Base-by-base conservation (phyloP, 768 basidiomycete species). In the Dioszegia aurantiaca region DNA sequence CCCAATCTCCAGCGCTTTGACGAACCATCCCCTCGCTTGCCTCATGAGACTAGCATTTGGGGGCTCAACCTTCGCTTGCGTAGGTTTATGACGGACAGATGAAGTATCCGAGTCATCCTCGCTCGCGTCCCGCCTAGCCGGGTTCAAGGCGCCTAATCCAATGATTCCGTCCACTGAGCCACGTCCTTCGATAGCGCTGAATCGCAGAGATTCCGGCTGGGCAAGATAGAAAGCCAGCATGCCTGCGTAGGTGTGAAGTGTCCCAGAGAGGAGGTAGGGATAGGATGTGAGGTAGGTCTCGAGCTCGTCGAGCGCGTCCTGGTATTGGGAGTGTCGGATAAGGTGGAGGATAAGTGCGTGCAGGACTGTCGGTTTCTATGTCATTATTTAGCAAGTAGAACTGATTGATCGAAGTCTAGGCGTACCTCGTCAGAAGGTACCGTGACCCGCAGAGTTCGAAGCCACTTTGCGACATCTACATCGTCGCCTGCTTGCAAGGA, bases 221-320 rank as follows among this genome's bases (percentile, higher is more conserved):
- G 78, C 74, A 26, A 78, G 62, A 48, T 73, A 79, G 59, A 91
- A 78, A 26, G 81, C 83, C 12, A 89, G 78, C 52, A 93, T 77
- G 1, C 89, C 91, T 2, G 91, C 90, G 61, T 93, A 92, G 16
- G 85, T 80, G 67, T 94, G 89, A 27, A 94, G 79, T 6, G 85
- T 78, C 1, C 87, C 82, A 62, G 89, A 88, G 64, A 90, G 87
- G 69, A 86, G 86, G 78, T 86, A 94, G 1, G 92, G 92, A 72
- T 88, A 87, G 2, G 89, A 87, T 1, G 90, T 88, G 4, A 94
- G 81, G 73, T 89, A 93, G 24, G 92, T 81, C 70, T 92, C 89
- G 12, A 94, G 78, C 71, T 95, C 89, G 60, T 90, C 87, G 55
- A 91, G 78, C 1, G 91, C 92, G 53, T 86, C 84, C 56, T 81